These are phyloP conservation scores for Arachis stenosperma DNA, from an alignment of 306 rosid species.

Conservation along the genomic window DNA sequence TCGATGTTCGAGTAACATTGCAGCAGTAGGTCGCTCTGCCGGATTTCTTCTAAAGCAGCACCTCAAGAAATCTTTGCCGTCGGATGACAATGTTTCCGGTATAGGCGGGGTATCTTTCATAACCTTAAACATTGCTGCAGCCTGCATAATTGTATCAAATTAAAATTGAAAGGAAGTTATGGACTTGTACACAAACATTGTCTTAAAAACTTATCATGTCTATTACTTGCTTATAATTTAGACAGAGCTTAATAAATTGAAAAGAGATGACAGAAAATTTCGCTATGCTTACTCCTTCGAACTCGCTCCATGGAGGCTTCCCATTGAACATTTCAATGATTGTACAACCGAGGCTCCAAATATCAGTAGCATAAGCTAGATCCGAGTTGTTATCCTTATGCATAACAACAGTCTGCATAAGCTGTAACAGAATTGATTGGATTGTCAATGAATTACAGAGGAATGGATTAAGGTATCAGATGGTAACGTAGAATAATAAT, in stretches of 20 bases:
- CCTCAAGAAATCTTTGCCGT: slow-evolving; percentile 77
- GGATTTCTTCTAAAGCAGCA: slow-evolving; percentile 90
- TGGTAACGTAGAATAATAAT: slow-evolving; percentile 27
- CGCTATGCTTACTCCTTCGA: slow-evolving; percentile 74
- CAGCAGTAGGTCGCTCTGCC: slow-evolving; percentile 79
- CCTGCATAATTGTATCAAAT: slow-evolving; percentile 52
- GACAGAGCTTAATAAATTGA: neutral
- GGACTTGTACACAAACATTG: neutral
- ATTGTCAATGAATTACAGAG: slow-evolving; percentile 29
- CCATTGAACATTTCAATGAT: slow-evolving; percentile 92
- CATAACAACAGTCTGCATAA: slow-evolving; percentile 67
- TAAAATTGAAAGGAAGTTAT: slow-evolving; percentile 36
- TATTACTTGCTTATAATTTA: neutral
- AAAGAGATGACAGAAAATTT: neutral
- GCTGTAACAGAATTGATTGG: slow-evolving; percentile 53
- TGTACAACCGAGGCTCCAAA: slow-evolving; percentile 95
- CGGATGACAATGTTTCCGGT: slow-evolving; percentile 76
- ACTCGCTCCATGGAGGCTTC: slow-evolving; percentile 92
- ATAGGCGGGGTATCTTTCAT: slow-evolving; percentile 77
- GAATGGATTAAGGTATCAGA: slow-evolving; percentile 7
- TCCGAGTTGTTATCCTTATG: slow-evolving; percentile 78
- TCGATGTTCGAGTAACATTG: slow-evolving; percentile 70
- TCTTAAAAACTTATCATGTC: neutral
- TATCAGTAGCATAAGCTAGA: slow-evolving; percentile 82
- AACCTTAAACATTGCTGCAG: slow-evolving; percentile 95